phyloP scores from a whole-genome alignment of 2,329 filamentous ascomycete species.

The Aspergillus novoparasiticus region DNA sequence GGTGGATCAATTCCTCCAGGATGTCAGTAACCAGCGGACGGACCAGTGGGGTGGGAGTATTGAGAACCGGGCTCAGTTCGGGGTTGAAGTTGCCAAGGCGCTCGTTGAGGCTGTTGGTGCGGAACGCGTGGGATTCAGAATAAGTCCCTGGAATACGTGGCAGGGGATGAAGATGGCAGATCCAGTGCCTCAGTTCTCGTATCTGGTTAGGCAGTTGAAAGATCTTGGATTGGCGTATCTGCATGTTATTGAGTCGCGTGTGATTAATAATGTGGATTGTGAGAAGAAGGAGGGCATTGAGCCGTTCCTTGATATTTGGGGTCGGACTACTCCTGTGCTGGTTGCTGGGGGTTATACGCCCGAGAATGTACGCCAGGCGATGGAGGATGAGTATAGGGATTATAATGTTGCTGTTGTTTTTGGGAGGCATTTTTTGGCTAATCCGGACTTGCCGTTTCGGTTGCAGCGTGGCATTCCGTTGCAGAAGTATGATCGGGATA shows the following conservation, averaged over 20 bases:
- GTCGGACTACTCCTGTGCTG: slow-evolving; percentile 6
- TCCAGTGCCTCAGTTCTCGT: slow-evolving; percentile 62
- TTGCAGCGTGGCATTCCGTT: slow-evolving; percentile 37
- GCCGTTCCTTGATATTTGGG: slow-evolving; percentile 13
- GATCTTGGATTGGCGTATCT: slow-evolving; percentile 13
- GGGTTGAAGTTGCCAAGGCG: slow-evolving; percentile 50
- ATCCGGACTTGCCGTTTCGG: slow-evolving; percentile 44
- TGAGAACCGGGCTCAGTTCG: slow-evolving; percentile 54
- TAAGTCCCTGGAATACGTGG: slow-evolving; percentile 41
- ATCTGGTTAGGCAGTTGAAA: slow-evolving; percentile 1
- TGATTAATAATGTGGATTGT: slow-evolving; percentile 7
- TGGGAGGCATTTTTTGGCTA: slow-evolving; percentile 44
- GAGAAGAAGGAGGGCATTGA: slow-evolving; percentile 13
- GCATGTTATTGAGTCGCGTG: slow-evolving; percentile 16
- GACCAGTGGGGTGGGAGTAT: slow-evolving; percentile 53
- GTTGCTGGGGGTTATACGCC: slow-evolving; percentile 15
- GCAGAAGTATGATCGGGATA: slow-evolving; percentile 38
- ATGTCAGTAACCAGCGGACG: slow-evolving; percentile 47
- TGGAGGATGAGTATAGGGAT: slow-evolving; percentile 14
- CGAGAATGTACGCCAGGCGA: slow-evolving; percentile 3
- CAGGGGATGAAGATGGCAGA: slow-evolving; percentile 58
- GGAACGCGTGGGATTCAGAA: slow-evolving; percentile 42
- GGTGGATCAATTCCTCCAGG: slow-evolving; percentile 51
- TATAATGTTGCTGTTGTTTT: slow-evolving; percentile 35
- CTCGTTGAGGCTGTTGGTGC: slow-evolving; percentile 44